Evolutionary conservation across 768 basidiomycete species (phyloP).

Genomic region (Lenzites betulinus): DNA sequence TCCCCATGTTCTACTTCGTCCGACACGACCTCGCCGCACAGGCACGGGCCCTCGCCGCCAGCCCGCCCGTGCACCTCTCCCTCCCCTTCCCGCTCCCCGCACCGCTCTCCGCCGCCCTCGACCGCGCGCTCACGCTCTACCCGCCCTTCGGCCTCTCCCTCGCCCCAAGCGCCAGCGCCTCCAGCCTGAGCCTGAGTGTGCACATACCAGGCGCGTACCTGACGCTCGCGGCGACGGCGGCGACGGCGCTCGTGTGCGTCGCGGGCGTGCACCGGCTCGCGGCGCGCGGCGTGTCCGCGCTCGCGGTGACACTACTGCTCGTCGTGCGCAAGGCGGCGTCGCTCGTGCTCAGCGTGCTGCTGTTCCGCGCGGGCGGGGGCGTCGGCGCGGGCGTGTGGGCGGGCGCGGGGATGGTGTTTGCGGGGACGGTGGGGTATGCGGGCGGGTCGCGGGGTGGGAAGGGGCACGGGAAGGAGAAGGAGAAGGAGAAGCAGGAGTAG

Average conservation of each 20-base stretch:
- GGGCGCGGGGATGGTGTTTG: slow-evolving; percentile 49
- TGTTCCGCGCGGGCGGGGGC: slow-evolving; percentile 41
- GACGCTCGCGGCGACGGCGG: slow-evolving; percentile 72
- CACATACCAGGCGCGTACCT: slow-evolving; percentile 60
- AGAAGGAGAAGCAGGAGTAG: slow-evolving; percentile 9
- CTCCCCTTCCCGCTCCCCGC: slow-evolving; percentile 13
- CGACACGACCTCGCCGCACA: slow-evolving; percentile 53
- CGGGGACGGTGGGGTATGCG: slow-evolving; percentile 74
- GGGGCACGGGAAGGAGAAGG: slow-evolving; percentile 4
- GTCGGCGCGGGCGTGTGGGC: slow-evolving; percentile 12
- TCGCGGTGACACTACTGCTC: slow-evolving; percentile 78
- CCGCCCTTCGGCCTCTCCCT: slow-evolving; percentile 9
- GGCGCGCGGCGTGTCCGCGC: slow-evolving; percentile 60
- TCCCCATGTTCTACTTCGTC: slow-evolving; percentile 75
- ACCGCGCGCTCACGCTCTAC: slow-evolving; percentile 24
- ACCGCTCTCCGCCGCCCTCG: slow-evolving; percentile 33
- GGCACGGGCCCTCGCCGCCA: slow-evolving; percentile 42
- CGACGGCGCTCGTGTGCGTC: slow-evolving; percentile 84
- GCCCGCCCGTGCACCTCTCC: slow-evolving; percentile 35
- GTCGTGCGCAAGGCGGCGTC: slow-evolving; percentile 83
- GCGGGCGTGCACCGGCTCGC: slow-evolving; percentile 88
- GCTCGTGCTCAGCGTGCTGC: slow-evolving; percentile 65
- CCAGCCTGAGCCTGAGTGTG: slow-evolving; percentile 27
- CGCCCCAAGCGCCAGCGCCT: not conserved
- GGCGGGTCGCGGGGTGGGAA: slow-evolving; percentile 27